phyloP scores from a whole-genome alignment of 305 asterid species.

The Ajuga reptans region DNA sequence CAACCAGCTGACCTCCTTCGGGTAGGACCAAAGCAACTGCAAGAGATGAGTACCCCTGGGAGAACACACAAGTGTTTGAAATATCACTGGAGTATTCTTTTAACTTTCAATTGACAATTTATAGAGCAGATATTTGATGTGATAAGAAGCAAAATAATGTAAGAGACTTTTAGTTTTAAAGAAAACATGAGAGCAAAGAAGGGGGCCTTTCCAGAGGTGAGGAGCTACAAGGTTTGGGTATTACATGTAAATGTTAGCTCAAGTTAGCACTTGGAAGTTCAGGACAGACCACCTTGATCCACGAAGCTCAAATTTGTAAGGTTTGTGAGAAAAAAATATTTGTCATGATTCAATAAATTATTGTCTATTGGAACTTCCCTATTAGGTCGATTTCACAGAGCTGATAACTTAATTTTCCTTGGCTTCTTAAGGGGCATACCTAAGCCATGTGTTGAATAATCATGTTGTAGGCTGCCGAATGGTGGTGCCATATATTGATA shows the following conservation, averaged over 20 bases:
- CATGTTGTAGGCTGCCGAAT: conserved; percentile 4
- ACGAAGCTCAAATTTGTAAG: neutral
- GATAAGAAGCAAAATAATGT: neutral
- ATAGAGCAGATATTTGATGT: neutral
- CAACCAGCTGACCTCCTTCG: conserved; percentile 67
- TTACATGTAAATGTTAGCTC: neutral
- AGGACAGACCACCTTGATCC: neutral
- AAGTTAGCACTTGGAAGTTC: neutral
- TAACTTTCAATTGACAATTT: neutral
- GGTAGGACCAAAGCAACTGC: conserved; percentile 84
- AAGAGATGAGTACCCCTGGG: conserved; percentile 84
- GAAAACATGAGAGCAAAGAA: neutral
- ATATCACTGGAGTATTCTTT: neutral
- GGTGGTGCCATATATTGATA: neutral
- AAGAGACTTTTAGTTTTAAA: neutral
- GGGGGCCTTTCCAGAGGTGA: neutral
- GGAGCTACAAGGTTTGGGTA: neutral
- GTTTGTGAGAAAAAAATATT: neutral
- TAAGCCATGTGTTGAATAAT: neutral
- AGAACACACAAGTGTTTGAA: neutral
- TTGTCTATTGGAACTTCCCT: neutral
- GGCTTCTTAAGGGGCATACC: neutral
- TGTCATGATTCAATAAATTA: neutral
- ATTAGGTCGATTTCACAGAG: neutral
- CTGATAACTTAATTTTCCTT: neutral